Base-by-base conservation (phyloP, 371 early-diverging fungal species). In the Haplosporangium sp. region DNA sequence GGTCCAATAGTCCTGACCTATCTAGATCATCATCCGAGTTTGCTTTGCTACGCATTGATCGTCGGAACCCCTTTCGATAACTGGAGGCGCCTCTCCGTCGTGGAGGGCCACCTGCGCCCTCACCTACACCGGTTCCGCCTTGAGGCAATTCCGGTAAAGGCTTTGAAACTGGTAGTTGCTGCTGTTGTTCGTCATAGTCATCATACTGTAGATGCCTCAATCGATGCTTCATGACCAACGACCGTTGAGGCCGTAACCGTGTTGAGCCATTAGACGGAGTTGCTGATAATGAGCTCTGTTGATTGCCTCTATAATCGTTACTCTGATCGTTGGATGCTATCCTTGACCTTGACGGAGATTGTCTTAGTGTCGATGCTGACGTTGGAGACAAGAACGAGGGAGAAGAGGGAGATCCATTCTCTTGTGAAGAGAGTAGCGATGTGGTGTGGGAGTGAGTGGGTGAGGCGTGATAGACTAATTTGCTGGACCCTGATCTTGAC, bases 191-290 rank as follows among this genome's bases (percentile, higher is more conserved):
- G 9, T 61, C 56, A 5, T 57, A 61, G 21, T 70, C 70, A 47
- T 70, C 58, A 41, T 53, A 64, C 40, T 68, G 62, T 14, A 70
- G n/a, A 36, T 36, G 58, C 20, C 64, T 48, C 11, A 69, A 58
- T 13, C 69, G 69, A 20, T 62, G 63, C 46, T 57, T 62, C 62
- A 63, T 58, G 40, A 62, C 23, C 29, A 63, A 46, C 23, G 69
- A 59, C 8, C 59, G 57, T 14, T 48, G 62, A n/a, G 59, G 63
- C 29, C 56, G 45, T 5, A 52, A 46, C 1, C 40, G 37, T 14
- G 58, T 14, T 43, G 60, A 53, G 53, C 41, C 56, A 40, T 13
- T 56, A n/a, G 41, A 37, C 18, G 56, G 20, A 2, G 12, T 18
- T n/a, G 56, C 9, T 0, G 50, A 18, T 16, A 18, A 18, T 9